phyloP scores from a whole-genome alignment of 2,329 filamentous ascomycete genomes.

The Aspergillus ruber region DNA sequence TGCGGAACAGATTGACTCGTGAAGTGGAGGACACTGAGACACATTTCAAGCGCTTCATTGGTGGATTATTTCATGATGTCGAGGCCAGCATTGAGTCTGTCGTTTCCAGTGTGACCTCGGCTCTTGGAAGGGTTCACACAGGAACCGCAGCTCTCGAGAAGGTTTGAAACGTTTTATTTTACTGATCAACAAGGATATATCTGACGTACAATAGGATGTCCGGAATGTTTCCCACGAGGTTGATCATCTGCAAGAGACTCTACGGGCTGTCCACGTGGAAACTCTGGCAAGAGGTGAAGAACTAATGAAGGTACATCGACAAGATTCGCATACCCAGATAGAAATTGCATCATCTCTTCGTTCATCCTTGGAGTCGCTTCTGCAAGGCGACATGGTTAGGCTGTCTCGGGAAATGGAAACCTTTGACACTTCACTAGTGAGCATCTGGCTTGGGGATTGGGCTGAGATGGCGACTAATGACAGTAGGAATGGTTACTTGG shows the following conservation, averaged over 20 bases:
- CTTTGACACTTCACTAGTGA: constrained; percentile 32
- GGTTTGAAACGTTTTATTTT: constrained; percentile 9
- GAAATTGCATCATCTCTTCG: constrained; percentile 26
- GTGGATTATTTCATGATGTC: constrained; percentile 19
- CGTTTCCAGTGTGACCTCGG: constrained; percentile 13
- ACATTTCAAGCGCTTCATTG: constrained; percentile 17
- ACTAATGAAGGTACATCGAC: constrained; percentile 18
- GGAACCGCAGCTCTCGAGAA: constrained; percentile 13
- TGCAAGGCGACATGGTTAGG: constrained; percentile 21
- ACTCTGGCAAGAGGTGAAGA: constrained; percentile 21
- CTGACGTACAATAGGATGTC: constrained; percentile 23
- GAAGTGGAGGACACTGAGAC: constrained; percentile 28
- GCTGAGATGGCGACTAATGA: constrained; percentile 6
- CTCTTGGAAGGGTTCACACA: constrained; percentile 13
- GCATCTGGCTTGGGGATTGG: constrained; percentile 3
- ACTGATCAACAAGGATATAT: not conserved
- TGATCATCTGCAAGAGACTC: constrained; percentile 15
- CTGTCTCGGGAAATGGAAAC: constrained; percentile 22
- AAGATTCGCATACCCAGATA: constrained; percentile 19
- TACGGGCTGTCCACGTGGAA: constrained; percentile 24
- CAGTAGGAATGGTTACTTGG: constrained; percentile 27
- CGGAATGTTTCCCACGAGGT: constrained; percentile 19
- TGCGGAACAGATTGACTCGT: constrained; percentile 23
- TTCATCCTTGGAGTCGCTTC: constrained; percentile 25
- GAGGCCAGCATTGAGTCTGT: constrained; percentile 18